Conservation (phyloP, 345 rosid species). For the Eucalyptus shirleyi region DNA sequence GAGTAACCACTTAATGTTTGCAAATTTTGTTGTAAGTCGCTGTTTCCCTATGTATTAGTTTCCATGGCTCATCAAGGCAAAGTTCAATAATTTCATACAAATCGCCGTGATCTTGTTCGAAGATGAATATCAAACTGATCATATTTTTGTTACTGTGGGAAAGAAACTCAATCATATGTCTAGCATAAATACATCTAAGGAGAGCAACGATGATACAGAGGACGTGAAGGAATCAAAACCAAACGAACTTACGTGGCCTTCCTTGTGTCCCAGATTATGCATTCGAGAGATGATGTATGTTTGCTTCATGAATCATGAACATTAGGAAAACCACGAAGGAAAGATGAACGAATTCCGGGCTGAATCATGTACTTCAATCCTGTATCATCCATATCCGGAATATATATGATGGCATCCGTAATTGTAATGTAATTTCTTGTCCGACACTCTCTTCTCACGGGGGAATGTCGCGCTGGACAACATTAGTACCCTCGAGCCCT, state of each 20-base stretch:
- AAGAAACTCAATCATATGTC: neutral
- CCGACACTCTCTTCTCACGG: neutral
- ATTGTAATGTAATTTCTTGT: neutral
- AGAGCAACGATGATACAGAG: neutral
- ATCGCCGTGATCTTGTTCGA: neutral
- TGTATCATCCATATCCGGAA: neutral
- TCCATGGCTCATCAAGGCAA: neutral
- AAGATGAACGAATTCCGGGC: neutral
- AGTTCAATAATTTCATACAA: neutral
- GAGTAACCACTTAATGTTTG: neutral
- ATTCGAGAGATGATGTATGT: neutral
- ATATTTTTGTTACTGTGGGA: neutral
- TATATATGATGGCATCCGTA: neutral
- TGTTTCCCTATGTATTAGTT: neutral
- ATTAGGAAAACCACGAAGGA: neutral
- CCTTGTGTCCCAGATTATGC: neutral
- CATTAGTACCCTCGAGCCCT: neutral
- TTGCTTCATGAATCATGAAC: neutral
- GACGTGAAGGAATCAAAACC: neutral
- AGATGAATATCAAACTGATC: neutral
- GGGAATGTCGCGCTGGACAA: neutral
- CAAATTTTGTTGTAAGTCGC: neutral
- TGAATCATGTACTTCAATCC: neutral
- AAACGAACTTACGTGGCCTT: neutral
- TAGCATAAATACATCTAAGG: neutral